phyloP scores from a whole-genome alignment of 345 rosid species.

The Salix arbutifolia region DNA sequence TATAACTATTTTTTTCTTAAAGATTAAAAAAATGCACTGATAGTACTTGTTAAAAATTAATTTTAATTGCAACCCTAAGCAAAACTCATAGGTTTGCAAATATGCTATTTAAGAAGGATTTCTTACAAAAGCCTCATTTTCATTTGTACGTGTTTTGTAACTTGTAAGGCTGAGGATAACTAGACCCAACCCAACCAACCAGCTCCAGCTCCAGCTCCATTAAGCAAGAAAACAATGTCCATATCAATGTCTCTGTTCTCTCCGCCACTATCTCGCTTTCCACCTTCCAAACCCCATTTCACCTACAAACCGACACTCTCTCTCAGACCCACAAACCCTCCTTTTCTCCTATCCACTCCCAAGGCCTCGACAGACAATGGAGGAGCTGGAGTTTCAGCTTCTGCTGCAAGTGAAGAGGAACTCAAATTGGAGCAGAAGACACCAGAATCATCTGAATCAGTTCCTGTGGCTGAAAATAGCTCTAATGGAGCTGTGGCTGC shows the following conservation, averaged over 20 bases:
- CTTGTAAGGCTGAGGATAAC: slow-evolving; percentile 16
- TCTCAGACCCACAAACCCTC: slow-evolving; percentile 34
- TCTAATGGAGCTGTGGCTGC: slow-evolving; percentile 39
- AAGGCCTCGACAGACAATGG: slow-evolving; percentile 51
- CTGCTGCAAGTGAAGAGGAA: slow-evolving; percentile 34
- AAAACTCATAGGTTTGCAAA: too few species aligned
- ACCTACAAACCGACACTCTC: slow-evolving; percentile 26
- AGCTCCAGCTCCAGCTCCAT: not conserved
- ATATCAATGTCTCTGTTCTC: slow-evolving; percentile 57
- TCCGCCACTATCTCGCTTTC: slow-evolving; percentile 31
- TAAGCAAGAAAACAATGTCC: slow-evolving; percentile 29
- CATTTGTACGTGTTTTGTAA: too few species aligned
- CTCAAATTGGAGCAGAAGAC: slow-evolving; percentile 21
- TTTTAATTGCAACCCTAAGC: too few species aligned
- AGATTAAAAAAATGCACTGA: too few species aligned
- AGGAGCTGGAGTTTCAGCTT: slow-evolving; percentile 40
- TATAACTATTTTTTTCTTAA: too few species aligned
- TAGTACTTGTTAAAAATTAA: too few species aligned
- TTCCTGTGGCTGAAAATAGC: slow-evolving; percentile 9
- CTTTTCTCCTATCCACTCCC: slow-evolving; percentile 27
- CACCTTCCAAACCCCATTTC: slow-evolving; percentile 32
- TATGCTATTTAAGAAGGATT: too few species aligned
- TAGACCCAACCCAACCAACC: not conserved
- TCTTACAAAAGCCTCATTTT: not conserved
- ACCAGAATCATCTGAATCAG: slow-evolving; percentile 9